Evolutionary conservation across 2,329 filamentous ascomycete species (phyloP), one percentile per base, ranked within the genome.

Genomic region (Sporothrix globosa): DNA sequence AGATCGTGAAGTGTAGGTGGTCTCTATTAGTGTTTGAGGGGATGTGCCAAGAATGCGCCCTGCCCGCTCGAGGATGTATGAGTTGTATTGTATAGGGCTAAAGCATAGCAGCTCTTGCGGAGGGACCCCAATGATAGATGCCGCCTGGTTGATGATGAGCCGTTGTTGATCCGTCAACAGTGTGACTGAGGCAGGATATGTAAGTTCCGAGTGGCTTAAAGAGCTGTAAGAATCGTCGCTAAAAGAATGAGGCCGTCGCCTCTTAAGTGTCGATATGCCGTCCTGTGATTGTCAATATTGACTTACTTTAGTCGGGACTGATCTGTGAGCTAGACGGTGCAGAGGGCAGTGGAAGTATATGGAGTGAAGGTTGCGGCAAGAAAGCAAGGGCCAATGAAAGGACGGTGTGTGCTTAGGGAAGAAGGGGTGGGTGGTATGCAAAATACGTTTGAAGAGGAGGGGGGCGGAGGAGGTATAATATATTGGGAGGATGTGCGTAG

Each of bases 201-300:
- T 7, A 14, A 50, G 17, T 14, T 21, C 46, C 1, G 50, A 24
- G 9, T 68, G 71, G 46, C 34, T 11, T 27, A 70, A 67, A 21
- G 53, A 30, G 1, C 44, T 17, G 27, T 68, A 69, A 6, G 46
- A 2, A n/a, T 66, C 68, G 21, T 80, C 79, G 72, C 79, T 80
- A 71, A 78, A 77, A 76, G 77, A 78, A 75, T 80, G 80, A 74
- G 79, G 78, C 78, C 82, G 80, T 71, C 82, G 82, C 77, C 82
- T 83, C 77, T 81, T 83, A 74, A 81, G 77, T 75, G 70, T 54
- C 34, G 79, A 78, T 76, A 77, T 78, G 34, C 34, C n/a, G 46
- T 74, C 73, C 73, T 74, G 13, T n/a, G 5, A 41, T 17, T 1
- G 65, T 67, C 41, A 70, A 67, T 56, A 52, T 10, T 30, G 54